Percentiles rank a stretch among this genome's conserved stretches.
Evolutionary conservation across 2,329 filamentous ascomycete genomes (phyloP).

Genomic region (Ophiostoma sp.): DNA sequence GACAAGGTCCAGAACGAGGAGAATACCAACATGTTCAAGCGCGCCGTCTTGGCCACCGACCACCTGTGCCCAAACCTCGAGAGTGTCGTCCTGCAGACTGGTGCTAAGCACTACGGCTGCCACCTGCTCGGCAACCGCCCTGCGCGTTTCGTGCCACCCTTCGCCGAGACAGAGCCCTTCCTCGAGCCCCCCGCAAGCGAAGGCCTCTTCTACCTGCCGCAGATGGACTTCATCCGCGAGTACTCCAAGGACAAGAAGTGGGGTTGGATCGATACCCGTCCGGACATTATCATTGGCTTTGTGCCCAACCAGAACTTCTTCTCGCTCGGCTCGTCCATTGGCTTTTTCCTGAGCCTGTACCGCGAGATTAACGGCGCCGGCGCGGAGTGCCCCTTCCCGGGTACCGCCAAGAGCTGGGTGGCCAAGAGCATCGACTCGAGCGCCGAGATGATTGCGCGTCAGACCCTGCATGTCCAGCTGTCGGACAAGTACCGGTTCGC

Average conservation of each 20-base stretch:
- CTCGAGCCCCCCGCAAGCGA: conserved; percentile 40
- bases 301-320: conserved; percentile 44
- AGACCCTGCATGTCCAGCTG: conserved; percentile 32
- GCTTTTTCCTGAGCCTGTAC: conserved; percentile 41
- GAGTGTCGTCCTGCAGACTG: conserved; percentile 42
- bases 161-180: conserved; percentile 37
- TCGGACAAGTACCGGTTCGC: conserved; percentile 23
- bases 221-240: conserved; percentile 42
- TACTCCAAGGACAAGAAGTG: conserved; percentile 41
- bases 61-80: conserved; percentile 38
- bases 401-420: conserved; percentile 40
- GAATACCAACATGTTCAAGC: conserved; percentile 44
- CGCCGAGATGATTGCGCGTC: conserved; percentile 41
- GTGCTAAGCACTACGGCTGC: conserved; percentile 44
- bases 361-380: conserved; percentile 41
- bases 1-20: conserved; percentile 42
- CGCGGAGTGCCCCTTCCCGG: conserved; percentile 42
- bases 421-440: conserved; percentile 43
- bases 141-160: conserved; percentile 39
- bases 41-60: conserved; percentile 41
- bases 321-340: conserved; percentile 41
- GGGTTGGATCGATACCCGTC: conserved; percentile 44
- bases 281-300: conserved; percentile 45
- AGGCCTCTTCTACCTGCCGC: conserved; percentile 44
- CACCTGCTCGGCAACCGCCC: conserved; percentile 44